Conservation (phyloP, 768 basidiomycete species). For the Daedalea quercina region DNA sequence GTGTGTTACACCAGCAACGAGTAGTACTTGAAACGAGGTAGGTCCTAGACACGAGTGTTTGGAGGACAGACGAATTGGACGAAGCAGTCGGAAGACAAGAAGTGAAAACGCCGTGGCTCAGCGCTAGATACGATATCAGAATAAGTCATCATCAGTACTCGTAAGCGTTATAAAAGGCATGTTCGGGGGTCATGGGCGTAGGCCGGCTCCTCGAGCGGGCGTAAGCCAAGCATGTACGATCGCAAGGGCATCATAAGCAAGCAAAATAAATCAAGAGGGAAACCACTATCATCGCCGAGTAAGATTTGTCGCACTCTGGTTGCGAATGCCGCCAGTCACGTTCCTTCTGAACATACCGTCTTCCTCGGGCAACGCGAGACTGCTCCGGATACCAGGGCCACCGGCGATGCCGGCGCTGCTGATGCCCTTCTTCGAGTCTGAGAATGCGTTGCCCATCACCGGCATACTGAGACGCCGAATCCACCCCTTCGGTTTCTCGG, state of each 20-base stretch:
- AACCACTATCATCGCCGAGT: conserved; percentile 26
- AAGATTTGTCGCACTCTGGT: conserved; percentile 48
- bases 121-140: not conserved
- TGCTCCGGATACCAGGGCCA: conserved; percentile 15
- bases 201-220: too few species aligned
- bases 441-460: conserved; percentile 48
- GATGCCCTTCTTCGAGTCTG: conserved; percentile 42
- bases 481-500: conserved; percentile 65
- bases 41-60: too few species aligned
- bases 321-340: conserved; percentile 31
- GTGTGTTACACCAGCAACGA: too few species aligned
- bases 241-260: not conserved
- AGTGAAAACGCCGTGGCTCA: not conserved
- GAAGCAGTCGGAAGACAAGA: too few species aligned
- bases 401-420: conserved; percentile 15
- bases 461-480: conserved; percentile 77
- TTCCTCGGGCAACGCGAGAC: conserved; percentile 33
- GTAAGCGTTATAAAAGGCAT: not conserved
- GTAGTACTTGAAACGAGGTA: too few species aligned
- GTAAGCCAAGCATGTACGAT: not conserved
- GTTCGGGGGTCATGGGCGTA: too few species aligned
- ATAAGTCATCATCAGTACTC: not conserved
- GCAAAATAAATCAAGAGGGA: not conserved
- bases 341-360: conserved; percentile 39
- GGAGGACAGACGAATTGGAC: too few species aligned